phyloP scores from a whole-genome alignment of 441 rosid species.

The Codiaeum variegatum region DNA sequence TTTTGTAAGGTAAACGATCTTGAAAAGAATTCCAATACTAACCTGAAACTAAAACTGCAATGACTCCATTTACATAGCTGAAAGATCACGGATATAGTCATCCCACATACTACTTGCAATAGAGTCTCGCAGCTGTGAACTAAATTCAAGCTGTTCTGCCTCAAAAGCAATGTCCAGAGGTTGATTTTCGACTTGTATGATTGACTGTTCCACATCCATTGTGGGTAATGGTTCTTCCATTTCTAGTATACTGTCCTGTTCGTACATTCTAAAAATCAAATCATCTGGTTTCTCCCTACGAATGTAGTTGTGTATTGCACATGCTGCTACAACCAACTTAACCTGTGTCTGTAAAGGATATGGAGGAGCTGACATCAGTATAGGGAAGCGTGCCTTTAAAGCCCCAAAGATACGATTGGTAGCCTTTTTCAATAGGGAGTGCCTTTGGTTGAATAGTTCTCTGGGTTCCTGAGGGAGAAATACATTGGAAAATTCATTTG shows the following conservation, averaged over 20 bases:
- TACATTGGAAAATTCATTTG: constrained; percentile 34
- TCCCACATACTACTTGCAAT: constrained; percentile 72
- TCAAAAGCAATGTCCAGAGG: constrained; percentile 38
- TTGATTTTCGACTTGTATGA: constrained; percentile 32
- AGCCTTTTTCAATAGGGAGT: constrained; percentile 47
- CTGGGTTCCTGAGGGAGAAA: constrained; percentile 60
- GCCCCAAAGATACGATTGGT: constrained; percentile 55
- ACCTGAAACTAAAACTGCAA: constrained; percentile 21
- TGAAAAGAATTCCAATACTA: constrained; percentile 23
- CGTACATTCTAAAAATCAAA: constrained; percentile 53
- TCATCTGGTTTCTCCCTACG: constrained; percentile 81
- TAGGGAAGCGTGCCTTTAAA: constrained; percentile 76
- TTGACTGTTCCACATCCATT: constrained; percentile 35
- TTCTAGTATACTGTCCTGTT: constrained; percentile 32
- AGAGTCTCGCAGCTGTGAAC: constrained; percentile 59
- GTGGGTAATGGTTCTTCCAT: constrained; percentile 36
- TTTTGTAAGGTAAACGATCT: constrained; percentile 19
- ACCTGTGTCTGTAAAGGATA: constrained; percentile 89
- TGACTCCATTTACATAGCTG: constrained; percentile 38
- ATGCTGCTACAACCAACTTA: constrained; percentile 81
- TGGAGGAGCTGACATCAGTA: constrained; percentile 77
- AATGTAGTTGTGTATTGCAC: constrained; percentile 77
- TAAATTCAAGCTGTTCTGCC: constrained; percentile 36
- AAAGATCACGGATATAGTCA: constrained; percentile 49
- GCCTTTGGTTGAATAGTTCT: constrained; percentile 74